Evolutionary conservation across 2,329 filamentous ascomycete species (phyloP).

Genomic region (Epichloe coenophiala): DNA sequence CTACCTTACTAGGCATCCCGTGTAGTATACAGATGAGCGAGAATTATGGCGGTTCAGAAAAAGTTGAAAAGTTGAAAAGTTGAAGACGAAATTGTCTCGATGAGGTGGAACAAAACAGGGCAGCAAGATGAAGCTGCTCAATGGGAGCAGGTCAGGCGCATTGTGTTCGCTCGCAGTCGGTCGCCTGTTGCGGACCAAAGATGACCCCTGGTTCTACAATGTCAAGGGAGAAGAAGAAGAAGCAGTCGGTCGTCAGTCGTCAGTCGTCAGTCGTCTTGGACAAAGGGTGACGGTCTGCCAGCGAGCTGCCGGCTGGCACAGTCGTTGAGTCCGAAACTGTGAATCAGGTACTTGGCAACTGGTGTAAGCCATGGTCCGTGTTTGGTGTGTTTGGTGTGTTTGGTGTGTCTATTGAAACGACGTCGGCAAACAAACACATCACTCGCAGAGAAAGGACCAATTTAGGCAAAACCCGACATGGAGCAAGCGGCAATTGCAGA

Average conservation of each 20-base stretch:
- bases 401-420: background rate
- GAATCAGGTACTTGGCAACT: constrained; percentile 3
- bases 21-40: background rate
- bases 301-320: constrained; percentile 1
- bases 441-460: background rate
- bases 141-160: background rate
- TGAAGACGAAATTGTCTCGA: background rate
- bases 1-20: too few relatives aligned
- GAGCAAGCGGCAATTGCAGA: background rate
- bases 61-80: background rate
- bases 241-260: too few relatives aligned
- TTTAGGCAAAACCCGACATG: background rate
- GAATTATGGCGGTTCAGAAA: background rate
- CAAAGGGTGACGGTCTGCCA: background rate
- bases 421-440: constrained; percentile 3
- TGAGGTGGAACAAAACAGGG: background rate
- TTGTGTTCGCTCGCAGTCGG: background rate
- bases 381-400: background rate
- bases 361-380: constrained; percentile 3
- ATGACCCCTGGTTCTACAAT: background rate
- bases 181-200: background rate
- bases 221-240: background rate
- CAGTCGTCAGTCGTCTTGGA: background rate
- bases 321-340: background rate
- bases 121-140: background rate